Percentiles rank a stretch among this genome's conserved stretches.
These are phyloP conservation scores for Mycena floridula DNA, from an alignment of 768 basidiomycete species.

Conservation along the genomic window DNA sequence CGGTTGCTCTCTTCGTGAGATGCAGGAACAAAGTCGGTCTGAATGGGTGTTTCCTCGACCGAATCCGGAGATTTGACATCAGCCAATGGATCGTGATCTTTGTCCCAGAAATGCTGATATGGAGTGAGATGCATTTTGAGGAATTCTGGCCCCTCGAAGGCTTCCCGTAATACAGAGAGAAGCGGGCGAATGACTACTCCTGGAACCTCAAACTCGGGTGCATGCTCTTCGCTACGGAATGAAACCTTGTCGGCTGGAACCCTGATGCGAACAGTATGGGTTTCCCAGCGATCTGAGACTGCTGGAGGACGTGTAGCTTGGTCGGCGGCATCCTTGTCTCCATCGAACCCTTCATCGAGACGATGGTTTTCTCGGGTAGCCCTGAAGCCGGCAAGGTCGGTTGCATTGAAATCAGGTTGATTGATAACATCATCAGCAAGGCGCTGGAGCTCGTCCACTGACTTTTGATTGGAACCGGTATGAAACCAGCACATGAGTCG, in stretches of 20 bases:
- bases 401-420: background rate
- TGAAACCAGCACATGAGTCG: background rate
- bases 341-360: background rate
- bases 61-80: too few relatives aligned
- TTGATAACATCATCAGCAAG: background rate
- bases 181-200: background rate
- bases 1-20: too few relatives aligned
- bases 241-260: background rate
- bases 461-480: background rate
- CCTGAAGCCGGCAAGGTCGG: background rate
- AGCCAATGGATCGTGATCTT: background rate
- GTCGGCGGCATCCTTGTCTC: too few relatives aligned
- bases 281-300: background rate
- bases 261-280: background rate
- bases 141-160: background rate
- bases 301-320: too few relatives aligned
- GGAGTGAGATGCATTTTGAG: background rate
- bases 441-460: background rate
- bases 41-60: too few relatives aligned
- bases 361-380: background rate
- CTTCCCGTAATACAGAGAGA: background rate
- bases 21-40: too few relatives aligned
- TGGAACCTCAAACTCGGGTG: background rate
- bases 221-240: background rate
- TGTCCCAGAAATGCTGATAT: background rate